Conservation (phyloP, 2,329 filamentous ascomycete genomes). For the Aspergillus thermomutatus region DNA sequence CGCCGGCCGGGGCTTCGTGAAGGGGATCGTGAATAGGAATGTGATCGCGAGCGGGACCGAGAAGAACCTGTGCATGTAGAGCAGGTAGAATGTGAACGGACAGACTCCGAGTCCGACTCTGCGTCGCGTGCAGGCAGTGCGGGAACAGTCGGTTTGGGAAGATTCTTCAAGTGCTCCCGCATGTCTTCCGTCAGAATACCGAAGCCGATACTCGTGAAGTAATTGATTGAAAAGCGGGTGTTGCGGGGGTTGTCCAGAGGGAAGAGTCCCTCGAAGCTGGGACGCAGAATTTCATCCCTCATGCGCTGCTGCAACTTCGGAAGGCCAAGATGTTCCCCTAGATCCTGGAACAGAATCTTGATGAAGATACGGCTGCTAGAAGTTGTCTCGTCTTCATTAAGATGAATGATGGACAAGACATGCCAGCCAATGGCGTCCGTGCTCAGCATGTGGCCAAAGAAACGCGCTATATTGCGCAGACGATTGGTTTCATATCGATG, state of each 20-base stretch:
- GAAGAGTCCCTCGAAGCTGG: constrained; percentile 81
- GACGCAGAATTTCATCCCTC: constrained; percentile 72
- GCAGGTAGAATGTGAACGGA: constrained; percentile 40
- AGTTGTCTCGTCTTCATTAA: constrained; percentile 96
- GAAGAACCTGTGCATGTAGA: constrained; percentile 31
- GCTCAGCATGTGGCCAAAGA: constrained; percentile 88
- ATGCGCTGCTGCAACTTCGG: constrained; percentile 72
- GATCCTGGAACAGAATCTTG: constrained; percentile 94
- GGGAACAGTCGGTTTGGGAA: constrained; percentile 78
- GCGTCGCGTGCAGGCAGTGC: constrained; percentile 60
- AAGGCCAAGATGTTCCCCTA: constrained; percentile 83
- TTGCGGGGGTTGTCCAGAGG: constrained; percentile 85
- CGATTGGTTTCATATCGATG: constrained; percentile 96
- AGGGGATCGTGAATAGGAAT: constrained; percentile 35
- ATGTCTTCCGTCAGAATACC: constrained; percentile 91
- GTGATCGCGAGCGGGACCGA: constrained; percentile 44
- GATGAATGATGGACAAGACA: constrained; percentile 74
- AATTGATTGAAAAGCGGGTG: constrained; percentile 96
- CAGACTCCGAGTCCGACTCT: constrained; percentile 66
- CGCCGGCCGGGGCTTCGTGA: constrained; percentile 28
- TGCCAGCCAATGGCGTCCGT: constrained; percentile 93
- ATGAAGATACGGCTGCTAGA: constrained; percentile 96
- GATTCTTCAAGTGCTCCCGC: constrained; percentile 84
- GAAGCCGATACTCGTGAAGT: constrained; percentile 98
- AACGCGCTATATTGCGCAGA: constrained; percentile 87